Evolutionary conservation across 1,139 yeast species (phyloP).

Genomic region (Hansenula lynferdii): DNA sequence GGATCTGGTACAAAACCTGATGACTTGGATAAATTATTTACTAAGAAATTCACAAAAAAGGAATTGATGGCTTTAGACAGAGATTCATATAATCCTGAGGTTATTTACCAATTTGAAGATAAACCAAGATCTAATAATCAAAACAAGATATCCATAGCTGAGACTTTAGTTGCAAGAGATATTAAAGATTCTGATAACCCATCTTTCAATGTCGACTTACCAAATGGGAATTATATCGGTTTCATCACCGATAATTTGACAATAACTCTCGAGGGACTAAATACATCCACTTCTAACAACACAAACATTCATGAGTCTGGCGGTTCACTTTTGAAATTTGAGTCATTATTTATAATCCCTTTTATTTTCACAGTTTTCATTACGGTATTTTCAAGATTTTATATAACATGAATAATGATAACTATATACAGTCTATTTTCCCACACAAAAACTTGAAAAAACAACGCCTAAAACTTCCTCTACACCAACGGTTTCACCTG

Average conservation of each 20-base stretch:
- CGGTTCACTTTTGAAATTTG: background rate
- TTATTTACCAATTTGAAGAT: background rate
- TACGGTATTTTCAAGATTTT: background rate
- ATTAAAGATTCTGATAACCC: too few relatives aligned
- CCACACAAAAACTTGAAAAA: slow-evolving; percentile 89
- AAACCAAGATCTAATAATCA: background rate
- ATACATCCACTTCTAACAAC: too few relatives aligned
- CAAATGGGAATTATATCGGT: too few relatives aligned
- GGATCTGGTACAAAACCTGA: background rate
- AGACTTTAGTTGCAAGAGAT: background rate
- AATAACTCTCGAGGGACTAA: too few relatives aligned
- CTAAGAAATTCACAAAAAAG: background rate
- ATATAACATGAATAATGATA: background rate
- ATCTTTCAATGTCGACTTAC: too few relatives aligned
- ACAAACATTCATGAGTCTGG: background rate
- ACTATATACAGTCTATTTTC: slow-evolving; percentile 44
- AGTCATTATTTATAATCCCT: background rate
- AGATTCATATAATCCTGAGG: background rate
- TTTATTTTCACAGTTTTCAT: background rate
- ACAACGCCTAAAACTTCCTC: slow-evolving; percentile 92
- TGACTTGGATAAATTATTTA: background rate
- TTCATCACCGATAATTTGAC: too few relatives aligned
- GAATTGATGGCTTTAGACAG: background rate
- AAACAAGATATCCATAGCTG: background rate
- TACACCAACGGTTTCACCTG: slow-evolving; percentile 84